Evolutionary conservation across 306 rosid species (phyloP).

Genomic region (Dalbergia cochinchinensis): DNA sequence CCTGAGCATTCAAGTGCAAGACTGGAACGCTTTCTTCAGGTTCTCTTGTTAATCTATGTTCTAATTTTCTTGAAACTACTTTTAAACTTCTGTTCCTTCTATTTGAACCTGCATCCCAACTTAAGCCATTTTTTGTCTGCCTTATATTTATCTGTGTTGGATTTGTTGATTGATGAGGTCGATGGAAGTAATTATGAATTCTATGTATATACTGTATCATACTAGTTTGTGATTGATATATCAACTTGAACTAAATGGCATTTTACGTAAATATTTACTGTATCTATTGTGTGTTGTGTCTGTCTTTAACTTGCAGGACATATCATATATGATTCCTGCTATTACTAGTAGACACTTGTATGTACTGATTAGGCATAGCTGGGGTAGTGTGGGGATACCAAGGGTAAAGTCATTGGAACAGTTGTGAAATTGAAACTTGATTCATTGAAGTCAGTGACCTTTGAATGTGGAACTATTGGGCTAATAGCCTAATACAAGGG

Average conservation of each 20-base stretch:
- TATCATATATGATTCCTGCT: neutral
- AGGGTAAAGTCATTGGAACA: neutral
- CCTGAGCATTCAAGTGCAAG: slow-evolving; percentile 98
- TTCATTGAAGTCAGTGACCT: slow-evolving; percentile 1
- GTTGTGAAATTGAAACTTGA: neutral
- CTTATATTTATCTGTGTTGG: slow-evolving; percentile 28
- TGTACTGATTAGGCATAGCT: slow-evolving; percentile 12
- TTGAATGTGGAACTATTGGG: neutral
- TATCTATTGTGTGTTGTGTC: neutral
- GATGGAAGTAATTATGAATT: slow-evolving; percentile 8
- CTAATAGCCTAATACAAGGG: neutral
- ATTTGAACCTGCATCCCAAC: slow-evolving; percentile 19
- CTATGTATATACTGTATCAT: neutral
- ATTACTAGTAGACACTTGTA: neutral
- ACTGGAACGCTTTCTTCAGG: slow-evolving; percentile 97
- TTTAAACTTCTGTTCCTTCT: neutral
- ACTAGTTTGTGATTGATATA: slow-evolving; percentile 20
- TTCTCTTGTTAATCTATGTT: slow-evolving; percentile 42
- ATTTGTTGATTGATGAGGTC: slow-evolving; percentile 20
- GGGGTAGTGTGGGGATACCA: slow-evolving; percentile 23
- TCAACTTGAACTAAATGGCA: slow-evolving; percentile 24
- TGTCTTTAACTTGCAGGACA: slow-evolving; percentile 20
- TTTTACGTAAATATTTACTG: slow-evolving; percentile 6
- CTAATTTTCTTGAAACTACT: slow-evolving; percentile 29
- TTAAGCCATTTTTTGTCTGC: slow-evolving; percentile 29